Evolutionary conservation across 1,139 yeast species (phyloP), one percentile per base, ranked within the genome.

Genomic region (Nakaseomyces sp.): DNA sequence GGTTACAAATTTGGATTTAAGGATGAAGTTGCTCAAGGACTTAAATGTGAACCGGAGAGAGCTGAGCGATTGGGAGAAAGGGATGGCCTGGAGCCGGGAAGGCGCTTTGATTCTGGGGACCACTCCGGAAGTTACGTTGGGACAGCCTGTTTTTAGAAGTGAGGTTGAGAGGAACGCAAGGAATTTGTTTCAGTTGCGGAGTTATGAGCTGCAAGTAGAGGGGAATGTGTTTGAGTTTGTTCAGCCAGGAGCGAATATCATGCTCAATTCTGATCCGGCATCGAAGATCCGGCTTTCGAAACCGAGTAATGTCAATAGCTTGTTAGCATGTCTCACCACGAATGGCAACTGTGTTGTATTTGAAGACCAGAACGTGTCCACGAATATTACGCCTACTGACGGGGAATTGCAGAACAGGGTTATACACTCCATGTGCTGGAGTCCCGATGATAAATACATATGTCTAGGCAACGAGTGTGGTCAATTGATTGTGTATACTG

Each of bases 391-490:
- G 40, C 50, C 54, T 28, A 43, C 46, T 1, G 47, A 37, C 1
- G 44, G 41, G 20, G 25, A 37, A 3, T n/a, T 56, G 4, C 41
- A 45, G 17, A 38, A 44, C 12, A 54, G 65, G 37, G 40, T 52
- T 3, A 60, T 57, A 40, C 63, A 61, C 41, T 50, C 55, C n/a
- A 26, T 59, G 10, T 53, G 50, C 36, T 61, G 65, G 65, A 48
- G 52, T 24, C 53, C 57, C 5, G 44, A 47, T 19, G 59, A 58
- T 4, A 38, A 42, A 5, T 36, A 31, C 13, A 44, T 61, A 2
- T 51, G 50, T 4, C 55, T 54, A 1, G 65, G 65, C 4, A 60
- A 58, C 37, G 64, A 60, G 44, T 38, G 41, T 4, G 50, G 54
- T 15, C 57, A 56, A 28, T 39, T 61, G 17, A 17, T 42, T 12